Evolutionary conservation across 768 basidiomycete genomes (phyloP), one percentile per base, ranked within the genome.

Genomic region (Myochromella boudieri): DNA sequence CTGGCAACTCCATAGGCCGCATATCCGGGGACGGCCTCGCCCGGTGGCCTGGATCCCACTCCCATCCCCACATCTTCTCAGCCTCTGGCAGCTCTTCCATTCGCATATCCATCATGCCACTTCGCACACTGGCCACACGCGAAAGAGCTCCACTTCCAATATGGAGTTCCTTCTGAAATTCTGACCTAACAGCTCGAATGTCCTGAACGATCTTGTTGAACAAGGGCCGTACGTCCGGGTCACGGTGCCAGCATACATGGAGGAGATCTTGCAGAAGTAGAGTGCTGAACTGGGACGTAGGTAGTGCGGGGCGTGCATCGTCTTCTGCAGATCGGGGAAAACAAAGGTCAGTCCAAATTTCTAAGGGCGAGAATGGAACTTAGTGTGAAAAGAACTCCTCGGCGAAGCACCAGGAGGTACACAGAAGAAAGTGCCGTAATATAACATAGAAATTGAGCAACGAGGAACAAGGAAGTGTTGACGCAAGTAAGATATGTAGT

Each of bases 161-260:
- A n/a, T n/a, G n/a, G n/a, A n/a, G n/a, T n/a, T 46, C 40, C 17
- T 20, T 17, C 1, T 43, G 22, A 12, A 59, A 63, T n/a, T 56
- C 66, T 32, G 64, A 70, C 37, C 77, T 70, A 25, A 83, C 56
- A 22, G 58, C 63, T 55, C 75, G 71, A 42, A 87, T 54, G 11
- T 71, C 71, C 5, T 58, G 51, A 2, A 76, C 75, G 21, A 86
- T 67, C 21, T 65, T 56, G 14, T 68, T 60, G 56, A 89, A 90
- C 0, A 70, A 49, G 3, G 81, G 80, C 0, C 87, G 75, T n/a
- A 56, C 48, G 6, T 58, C 54, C 1, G 84, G 78, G 41, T 80
- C 70, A 2, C 64, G 68, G 36, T 72, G 63, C 87, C 87, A 91
- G 53, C 82, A 84, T 3, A 56, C 32, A 9, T 66, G 63, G 18